Base-by-base conservation (phyloP, 2,329 filamentous ascomycete species). In the Zasmidium citrigriseum region DNA sequence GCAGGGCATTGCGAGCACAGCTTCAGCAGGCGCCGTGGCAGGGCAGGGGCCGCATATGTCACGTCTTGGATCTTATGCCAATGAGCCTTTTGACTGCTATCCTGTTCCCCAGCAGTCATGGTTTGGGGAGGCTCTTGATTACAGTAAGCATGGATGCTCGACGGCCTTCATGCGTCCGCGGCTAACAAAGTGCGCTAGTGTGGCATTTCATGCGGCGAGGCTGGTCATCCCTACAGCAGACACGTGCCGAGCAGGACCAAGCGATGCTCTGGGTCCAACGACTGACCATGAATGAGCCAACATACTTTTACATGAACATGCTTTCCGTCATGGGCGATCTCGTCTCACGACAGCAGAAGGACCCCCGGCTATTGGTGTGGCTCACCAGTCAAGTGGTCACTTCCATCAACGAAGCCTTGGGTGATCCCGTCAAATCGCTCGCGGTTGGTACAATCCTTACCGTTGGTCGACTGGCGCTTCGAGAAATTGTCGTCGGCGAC, bases 261-360 rank as follows among this genome's bases (percentile, higher is more conserved):
- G 54, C 56, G n/a, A 23, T 63, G 20, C 16, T 24, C 14, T 63
- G 60, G 60, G 58, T 60, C 5, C 54, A 61, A 29, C 60, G 52
- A 7, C 47, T 63, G 25, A 59, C 54, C 12, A 49, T 54, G 54
- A 54, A 27, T 4, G 55, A 52, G 14, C 51, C 58, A 9, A 44
- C 34, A 34, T 63, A 60, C 41, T 63, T 63, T 52, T 63, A 61
- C 51, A 59, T 60, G 52, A 63, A 63, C 41, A 48, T 60, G 50
- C 52, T 63, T 9, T 60, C 60, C 2, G 50, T 54, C 20, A 51
- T 53, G n/a, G 46, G 46, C 21, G 54, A 60, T 29, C 54, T 63
- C 9, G 54, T 54, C 14, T 53, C 59, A 2, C 45, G 47, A 21
- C 51, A 52, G n/a, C 38, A 34, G 4, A n/a, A 58, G 18, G 41